Conservation (phyloP, 371 early-diverging fungal genomes). For the Parasitella parasitica region DNA sequence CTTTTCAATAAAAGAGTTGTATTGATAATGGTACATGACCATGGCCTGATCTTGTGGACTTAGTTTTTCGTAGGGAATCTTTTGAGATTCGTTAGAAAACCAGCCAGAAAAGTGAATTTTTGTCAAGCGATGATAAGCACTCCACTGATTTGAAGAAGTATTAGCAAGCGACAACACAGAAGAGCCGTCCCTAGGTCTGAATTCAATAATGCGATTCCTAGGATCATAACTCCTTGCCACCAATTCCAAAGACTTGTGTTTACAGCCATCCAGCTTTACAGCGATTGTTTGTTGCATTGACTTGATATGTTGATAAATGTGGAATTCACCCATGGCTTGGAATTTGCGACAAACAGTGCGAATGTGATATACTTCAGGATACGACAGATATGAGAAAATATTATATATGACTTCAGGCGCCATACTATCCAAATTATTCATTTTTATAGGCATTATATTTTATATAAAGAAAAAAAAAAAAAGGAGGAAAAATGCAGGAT, state of each 20-base stretch:
- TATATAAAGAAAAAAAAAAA: background rate
- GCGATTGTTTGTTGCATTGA: constrained; percentile 13
- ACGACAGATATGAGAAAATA: constrained; percentile 34
- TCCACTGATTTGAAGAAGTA: constrained; percentile 10
- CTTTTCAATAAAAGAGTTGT: constrained; percentile 43
- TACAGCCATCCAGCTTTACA: constrained; percentile 31
- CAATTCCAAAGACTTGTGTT: constrained; percentile 17
- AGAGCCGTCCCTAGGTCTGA: constrained; percentile 14
- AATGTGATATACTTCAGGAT: constrained; percentile 35
- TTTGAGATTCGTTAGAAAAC: constrained; percentile 1
- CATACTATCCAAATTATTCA: background rate
- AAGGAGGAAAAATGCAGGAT: constrained; percentile 4
- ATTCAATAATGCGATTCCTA: constrained; percentile 40
- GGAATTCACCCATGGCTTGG: constrained; percentile 27
- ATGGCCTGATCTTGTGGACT: constrained; percentile 33
- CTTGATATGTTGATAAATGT: constrained; percentile 34
- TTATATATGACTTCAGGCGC: constrained; percentile 39
- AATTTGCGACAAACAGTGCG: constrained; percentile 30
- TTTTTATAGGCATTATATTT: background rate
- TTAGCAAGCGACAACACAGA: constrained; percentile 6
- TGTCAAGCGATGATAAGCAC: constrained; percentile 26
- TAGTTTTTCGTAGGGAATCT: constrained; percentile 7
- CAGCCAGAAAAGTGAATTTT: constrained; percentile 41
- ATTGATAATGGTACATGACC: constrained; percentile 35
- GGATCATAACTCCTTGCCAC: constrained; percentile 28